Evolutionary conservation across 2,329 filamentous ascomycete genomes (phyloP), one percentile per base, ranked within the genome.

Genomic region (Furcasterigmium sp.): DNA sequence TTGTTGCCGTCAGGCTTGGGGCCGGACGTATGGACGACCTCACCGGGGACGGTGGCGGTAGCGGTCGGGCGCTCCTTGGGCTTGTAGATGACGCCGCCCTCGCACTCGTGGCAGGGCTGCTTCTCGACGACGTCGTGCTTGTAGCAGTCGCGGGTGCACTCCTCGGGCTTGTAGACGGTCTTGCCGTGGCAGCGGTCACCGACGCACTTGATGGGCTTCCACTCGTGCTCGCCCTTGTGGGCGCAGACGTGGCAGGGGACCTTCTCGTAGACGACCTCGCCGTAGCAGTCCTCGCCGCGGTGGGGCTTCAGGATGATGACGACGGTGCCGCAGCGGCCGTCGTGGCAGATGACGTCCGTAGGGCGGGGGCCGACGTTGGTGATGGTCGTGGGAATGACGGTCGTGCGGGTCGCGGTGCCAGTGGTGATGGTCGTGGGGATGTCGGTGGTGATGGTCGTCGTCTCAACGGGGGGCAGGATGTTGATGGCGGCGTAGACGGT

Each of bases 331-430:
- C 62, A 67, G 43, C 57, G 49, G 43, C 50, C 53, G 37, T 57
- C 53, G 46, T 52, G 52, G 59, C 61, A 67, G 52, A 58, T 50
- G 40, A 63, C 43, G 7, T 51, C 42, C 9, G 53, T 51, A 9
- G 40, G 46, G 51, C 53, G 56, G 18, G 45, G 44, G 37, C 29
- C 14, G 41, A 18, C 23, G 28, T 11, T 17, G n/a, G 28, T 26
- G 8, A 26, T 35, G 20, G 42, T 21, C 11, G 37, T 39, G 29
- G 42, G 42, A 29, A 39, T 40, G 37, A 36, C 29, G 42, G 35
- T 40, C 20, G 41, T n/a, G 42, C 37, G 14, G n/a, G n/a, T n/a
- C n/a, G n/a, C n/a, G n/a, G n/a, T 26, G 23, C 23, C 23, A 26
- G 26, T 44, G 15, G 42, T 36, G 38, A 19, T 36, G 36, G 14